Base-by-base conservation (phyloP, 129 eudicot species). In the Erigeron canadensis region DNA sequence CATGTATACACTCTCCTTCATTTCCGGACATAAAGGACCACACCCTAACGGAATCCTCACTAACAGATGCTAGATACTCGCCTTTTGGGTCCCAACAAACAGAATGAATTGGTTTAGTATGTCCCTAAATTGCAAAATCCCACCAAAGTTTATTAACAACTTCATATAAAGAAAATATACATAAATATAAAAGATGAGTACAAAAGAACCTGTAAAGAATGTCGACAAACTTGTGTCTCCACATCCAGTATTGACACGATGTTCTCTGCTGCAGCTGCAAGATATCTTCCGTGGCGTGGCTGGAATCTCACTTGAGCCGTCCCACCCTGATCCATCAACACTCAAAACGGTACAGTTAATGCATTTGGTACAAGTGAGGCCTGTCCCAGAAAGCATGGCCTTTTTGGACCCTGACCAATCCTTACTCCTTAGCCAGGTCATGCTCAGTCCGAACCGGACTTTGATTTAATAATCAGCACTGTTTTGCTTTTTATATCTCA, bases 231-330 rank as follows among this genome's bases (percentile, higher is more conserved):
- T 77, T 81, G 92, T 43, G 98, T 89, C 76, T 93, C 98, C 48
- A 81, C 90, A 75, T 93, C 98, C 5, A 93, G 70, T 73, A 93
- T 89, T 11, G 98, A 93, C 15, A 93, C 96, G 21, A 85, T 85
- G 81, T 89, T 93, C 66, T 89, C 98, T 16, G 96, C 90, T 46
- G 98, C 98, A 8, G 98, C 96, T 17, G 98, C 98, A 57, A 93
- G 96, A 77, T 80, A 93, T 74, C 98, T 80, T 75, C 98, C 98
- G 21, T 77, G 85, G 42, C 90, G 88, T 34, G 98, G 98, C 71
- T 93, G 98, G 69, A 93, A 93, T 77, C 98, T 84, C 78, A 93
- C 84, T 67, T 87, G 95, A 7, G 87, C 75, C 51, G 89, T 85
- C 12, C 88, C 96, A 47, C 98, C 96, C 98, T 93, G 47, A 23